phyloP scores from a whole-genome alignment of 208 protist genomes.

The Angomonas deanei region DNA sequence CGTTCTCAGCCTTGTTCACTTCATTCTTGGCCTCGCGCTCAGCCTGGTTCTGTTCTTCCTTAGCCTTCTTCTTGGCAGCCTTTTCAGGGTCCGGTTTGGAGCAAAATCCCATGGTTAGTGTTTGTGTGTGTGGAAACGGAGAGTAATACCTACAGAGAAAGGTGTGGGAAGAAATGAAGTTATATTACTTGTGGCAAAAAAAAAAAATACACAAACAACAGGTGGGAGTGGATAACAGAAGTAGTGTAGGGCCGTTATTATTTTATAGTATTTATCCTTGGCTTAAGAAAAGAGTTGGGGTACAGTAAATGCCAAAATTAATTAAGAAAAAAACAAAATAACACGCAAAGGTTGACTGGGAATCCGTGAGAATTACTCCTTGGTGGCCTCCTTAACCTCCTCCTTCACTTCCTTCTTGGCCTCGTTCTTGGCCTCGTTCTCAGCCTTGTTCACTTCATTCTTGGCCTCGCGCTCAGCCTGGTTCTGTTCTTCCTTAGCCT shows the following conservation, averaged over 20 bases:
- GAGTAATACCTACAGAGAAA: background rate
- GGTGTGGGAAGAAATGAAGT: no score
- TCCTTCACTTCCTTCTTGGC: background rate
- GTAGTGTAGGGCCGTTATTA: no score
- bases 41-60: background rate
- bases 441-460: background rate
- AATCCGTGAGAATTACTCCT: no score
- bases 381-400: background rate
- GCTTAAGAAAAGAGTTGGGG: no score
- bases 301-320: no score
- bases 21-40: background rate
- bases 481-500: background rate
- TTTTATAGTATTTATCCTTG: no score
- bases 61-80: slow-evolving; percentile 1
- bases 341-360: no score
- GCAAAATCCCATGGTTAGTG: slow-evolving; percentile 1
- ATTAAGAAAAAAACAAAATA: no score
- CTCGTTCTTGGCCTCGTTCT: background rate
- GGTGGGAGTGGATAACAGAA: no score
- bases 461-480: background rate
- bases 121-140: background rate
- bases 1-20: background rate
- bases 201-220: background rate
- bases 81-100: background rate
- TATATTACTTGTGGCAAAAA: background rate